Conservation (phyloP, 2,329 filamentous ascomycete genomes). For the Fusarium gaditjirri region DNA sequence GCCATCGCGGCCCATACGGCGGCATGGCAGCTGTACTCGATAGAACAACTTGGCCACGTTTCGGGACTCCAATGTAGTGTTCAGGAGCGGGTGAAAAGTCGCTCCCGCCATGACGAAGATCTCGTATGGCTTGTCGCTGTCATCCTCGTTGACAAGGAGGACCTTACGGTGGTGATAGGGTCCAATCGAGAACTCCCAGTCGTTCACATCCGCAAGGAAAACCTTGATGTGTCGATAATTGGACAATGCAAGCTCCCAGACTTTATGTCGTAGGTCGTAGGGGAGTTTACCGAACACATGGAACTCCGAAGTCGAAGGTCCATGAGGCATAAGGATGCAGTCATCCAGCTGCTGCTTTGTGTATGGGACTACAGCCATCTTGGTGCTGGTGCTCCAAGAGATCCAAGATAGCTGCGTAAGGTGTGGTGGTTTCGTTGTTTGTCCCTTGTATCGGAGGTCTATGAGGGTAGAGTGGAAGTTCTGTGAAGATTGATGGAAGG, state of each 20-base stretch:
- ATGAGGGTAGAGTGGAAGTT: accelerated
- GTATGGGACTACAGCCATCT: neutral
- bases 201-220: neutral
- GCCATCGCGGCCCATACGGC: neutral
- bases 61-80: neutral
- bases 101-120: neutral
- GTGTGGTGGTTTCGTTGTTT: neutral
- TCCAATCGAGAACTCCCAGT: neutral
- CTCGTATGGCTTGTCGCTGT: neutral
- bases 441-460: accelerated
- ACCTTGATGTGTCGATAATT: neutral
- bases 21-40: neutral
- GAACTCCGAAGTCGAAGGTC: accelerated
- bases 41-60: neutral
- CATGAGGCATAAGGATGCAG: neutral
- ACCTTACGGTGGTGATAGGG: neutral
- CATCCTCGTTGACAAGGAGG: neutral
- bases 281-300: neutral
- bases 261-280: neutral
- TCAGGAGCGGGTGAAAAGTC: neutral
- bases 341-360: neutral
- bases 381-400: neutral
- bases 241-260: neutral
- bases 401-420: neutral
- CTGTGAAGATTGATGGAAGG: accelerated